Percentiles rank a stretch among this genome's conserved stretches.
Conservation (phyloP, 1,284 basidiomycete genomes). For the Cryptococcus maquisensis region DNA sequence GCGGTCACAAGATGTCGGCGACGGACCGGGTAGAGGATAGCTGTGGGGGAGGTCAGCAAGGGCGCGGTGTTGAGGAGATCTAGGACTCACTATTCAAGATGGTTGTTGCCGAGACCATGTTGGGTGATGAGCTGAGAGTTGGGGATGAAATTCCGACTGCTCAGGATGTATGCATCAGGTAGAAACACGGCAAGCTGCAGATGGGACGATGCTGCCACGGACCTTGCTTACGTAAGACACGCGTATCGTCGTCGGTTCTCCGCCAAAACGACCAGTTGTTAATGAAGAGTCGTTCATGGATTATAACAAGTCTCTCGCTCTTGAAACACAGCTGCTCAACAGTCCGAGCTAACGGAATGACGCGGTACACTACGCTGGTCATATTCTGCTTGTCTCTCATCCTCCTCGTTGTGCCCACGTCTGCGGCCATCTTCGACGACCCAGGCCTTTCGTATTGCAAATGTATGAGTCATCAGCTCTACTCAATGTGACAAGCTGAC, state of each 20-base stretch:
- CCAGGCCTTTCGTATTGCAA: conserved; percentile 46
- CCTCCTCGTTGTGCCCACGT: conserved; percentile 3
- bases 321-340: too few relatives aligned
- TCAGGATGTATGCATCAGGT: neutral
- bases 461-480: conserved; percentile 29
- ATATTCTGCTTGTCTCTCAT: neutral
- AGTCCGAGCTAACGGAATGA: too few relatives aligned
- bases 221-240: too few relatives aligned
- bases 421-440: conserved; percentile 31
- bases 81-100: conserved; percentile 30
- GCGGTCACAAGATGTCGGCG: conserved; percentile 19
- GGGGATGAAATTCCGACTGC: too few relatives aligned
- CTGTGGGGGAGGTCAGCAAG: conserved; percentile 2
- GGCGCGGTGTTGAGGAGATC: neutral
- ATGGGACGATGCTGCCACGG: too few relatives aligned
- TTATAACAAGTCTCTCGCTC: too few relatives aligned
- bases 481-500: neutral
- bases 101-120: conserved; percentile 35
- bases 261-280: too few relatives aligned
- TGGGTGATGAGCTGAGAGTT: neutral
- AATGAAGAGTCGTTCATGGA: too few relatives aligned
- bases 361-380: too few relatives aligned
- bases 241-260: too few relatives aligned
- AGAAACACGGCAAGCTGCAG: neutral
- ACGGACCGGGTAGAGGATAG: neutral